Percentiles rank a stretch among this genome's conserved stretches.
Conservation (phyloP, 2,329 filamentous ascomycete species). For the Thelonectria blattea region DNA sequence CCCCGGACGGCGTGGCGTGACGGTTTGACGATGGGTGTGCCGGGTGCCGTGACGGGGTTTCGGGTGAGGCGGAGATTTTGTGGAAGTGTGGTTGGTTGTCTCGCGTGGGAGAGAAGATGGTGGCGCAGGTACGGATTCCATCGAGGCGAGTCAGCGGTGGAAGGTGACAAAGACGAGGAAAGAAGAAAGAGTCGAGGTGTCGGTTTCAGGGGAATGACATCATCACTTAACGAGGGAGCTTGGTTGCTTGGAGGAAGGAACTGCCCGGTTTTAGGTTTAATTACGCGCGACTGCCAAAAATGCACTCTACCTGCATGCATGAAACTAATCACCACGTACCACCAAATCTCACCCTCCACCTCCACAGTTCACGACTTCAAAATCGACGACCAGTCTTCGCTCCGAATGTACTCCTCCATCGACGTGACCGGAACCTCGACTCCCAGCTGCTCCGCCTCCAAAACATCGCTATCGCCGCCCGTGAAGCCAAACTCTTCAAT, state of each 20-base stretch:
- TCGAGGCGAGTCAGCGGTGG: background rate
- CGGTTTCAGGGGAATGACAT: slow-evolving; percentile 7
- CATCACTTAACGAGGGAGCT: background rate
- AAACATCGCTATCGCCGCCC: slow-evolving; percentile 18
- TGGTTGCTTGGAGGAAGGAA: background rate
- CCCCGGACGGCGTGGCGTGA: slow-evolving; percentile 4
- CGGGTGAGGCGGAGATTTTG: background rate
- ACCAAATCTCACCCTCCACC: no score
- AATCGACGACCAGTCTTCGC: slow-evolving; percentile 23
- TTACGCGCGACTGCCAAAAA: background rate
- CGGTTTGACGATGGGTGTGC: no score
- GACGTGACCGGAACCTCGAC: slow-evolving; percentile 5
- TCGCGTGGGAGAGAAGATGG: background rate
- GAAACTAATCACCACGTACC: no score
- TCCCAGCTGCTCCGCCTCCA: slow-evolving; percentile 17
- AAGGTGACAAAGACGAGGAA: no score
- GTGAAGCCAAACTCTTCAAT: slow-evolving; percentile 26
- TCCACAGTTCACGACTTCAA: slow-evolving; percentile 12
- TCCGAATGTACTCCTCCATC: slow-evolving; percentile 22
- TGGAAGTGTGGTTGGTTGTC: background rate
- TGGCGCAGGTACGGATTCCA: slow-evolving; percentile 12
- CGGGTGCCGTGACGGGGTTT: background rate
- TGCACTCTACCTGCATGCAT: no score
- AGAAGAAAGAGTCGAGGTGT: background rate
- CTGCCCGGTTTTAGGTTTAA: background rate